Percentiles rank a stretch among this genome's conserved stretches.
Evolutionary conservation across 1,284 basidiomycete species (phyloP).

Genomic region (Trametes pubescens): DNA sequence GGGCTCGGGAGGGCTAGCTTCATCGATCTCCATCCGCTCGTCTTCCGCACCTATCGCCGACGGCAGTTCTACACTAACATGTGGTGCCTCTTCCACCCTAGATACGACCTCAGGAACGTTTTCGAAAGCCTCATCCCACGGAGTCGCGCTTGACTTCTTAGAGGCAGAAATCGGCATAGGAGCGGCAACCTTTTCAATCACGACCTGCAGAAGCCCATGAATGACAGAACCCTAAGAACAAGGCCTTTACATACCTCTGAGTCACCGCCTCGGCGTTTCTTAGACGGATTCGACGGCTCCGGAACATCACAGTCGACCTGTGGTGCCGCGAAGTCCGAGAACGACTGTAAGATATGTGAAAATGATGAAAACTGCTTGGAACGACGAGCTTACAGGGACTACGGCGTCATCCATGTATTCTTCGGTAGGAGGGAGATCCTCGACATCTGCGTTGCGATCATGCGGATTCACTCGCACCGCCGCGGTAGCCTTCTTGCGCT

Average conservation of each 20-base stretch:
- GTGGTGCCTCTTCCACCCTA: background rate
- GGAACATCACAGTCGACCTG: background rate
- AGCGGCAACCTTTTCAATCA: background rate
- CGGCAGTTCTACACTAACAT: too few species aligned
- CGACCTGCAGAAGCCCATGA: background rate
- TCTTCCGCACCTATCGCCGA: background rate
- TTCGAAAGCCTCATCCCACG: slow-evolving; percentile 25
- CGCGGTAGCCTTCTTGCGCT: background rate
- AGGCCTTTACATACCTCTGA: background rate
- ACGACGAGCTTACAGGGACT: background rate
- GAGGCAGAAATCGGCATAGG: background rate
- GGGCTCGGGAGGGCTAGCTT: background rate
- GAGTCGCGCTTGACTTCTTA: slow-evolving; percentile 23
- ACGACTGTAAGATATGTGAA: background rate
- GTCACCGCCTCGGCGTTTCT: background rate
- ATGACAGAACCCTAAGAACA: too few species aligned
- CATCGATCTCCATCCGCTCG: background rate
- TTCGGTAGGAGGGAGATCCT: background rate
- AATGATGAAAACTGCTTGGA: background rate
- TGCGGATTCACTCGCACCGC: background rate
- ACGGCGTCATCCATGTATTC: background rate
- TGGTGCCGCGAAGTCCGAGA: background rate
- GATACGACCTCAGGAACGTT: background rate
- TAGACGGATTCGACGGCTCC: background rate
- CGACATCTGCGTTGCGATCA: background rate